A percentile compares a stretch with the other conserved stretches of the same genome.
Evolutionary conservation across 352 stramenopile genomes (phyloP).

Genomic region (Aphanomyces cochlioides): DNA sequence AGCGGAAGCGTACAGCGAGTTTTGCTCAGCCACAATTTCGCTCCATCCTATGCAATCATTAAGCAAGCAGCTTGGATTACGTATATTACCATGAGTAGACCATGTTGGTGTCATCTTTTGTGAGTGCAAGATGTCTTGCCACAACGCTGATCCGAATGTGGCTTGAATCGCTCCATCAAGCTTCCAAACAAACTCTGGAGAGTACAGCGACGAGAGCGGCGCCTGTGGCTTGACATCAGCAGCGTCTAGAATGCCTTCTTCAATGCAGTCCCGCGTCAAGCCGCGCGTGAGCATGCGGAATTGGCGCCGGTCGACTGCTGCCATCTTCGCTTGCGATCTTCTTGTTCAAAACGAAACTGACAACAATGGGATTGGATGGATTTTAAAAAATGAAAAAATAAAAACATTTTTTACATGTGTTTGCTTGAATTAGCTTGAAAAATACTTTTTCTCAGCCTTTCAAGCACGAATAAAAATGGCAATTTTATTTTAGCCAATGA

Average conservation of each 20-base stretch:
- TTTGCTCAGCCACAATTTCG: too few relatives aligned
- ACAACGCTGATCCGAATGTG: conserved; percentile 15
- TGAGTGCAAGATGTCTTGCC: conserved; percentile 16
- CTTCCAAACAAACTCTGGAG: conserved; percentile 2
- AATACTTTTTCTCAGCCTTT: background rate
- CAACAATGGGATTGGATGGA: background rate
- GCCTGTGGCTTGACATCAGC: background rate
- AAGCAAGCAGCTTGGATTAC: too few relatives aligned
- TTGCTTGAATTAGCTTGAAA: background rate
- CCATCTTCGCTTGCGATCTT: background rate
- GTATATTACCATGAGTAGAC: background rate
- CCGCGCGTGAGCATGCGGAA: conserved; percentile 13
- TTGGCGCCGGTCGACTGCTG: background rate
- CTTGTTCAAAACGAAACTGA: background rate
- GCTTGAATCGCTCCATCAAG: conserved; percentile 1
- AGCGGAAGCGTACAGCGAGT: too few relatives aligned
- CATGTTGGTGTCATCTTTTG: conserved; percentile 3
- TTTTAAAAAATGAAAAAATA: conserved; percentile 4
- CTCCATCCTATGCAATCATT: too few relatives aligned
- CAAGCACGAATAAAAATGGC: too few relatives aligned
- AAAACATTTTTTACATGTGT: background rate
- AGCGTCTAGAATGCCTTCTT: conserved; percentile 5
- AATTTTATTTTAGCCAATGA: too few relatives aligned
- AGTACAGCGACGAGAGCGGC: background rate
- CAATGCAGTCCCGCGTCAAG: conserved; percentile 1